phyloP scores from a whole-genome alignment of 768 basidiomycete species.

The Suillus spraguei region DNA sequence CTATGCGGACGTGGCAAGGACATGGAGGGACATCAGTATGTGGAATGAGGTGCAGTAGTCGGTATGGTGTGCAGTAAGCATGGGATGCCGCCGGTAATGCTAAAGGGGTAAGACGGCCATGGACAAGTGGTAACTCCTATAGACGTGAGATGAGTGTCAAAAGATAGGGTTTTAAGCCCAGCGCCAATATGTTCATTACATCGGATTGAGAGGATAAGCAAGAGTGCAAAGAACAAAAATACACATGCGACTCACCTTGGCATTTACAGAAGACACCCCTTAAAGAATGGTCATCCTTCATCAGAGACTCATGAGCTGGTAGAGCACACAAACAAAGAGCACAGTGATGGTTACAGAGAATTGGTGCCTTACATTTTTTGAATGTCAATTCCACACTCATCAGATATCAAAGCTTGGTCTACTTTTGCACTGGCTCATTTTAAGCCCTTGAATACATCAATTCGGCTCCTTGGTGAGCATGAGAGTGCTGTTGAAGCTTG shows the following conservation, averaged over 20 bases:
- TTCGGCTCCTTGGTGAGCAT: constrained; percentile 4
- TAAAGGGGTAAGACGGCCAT: too few species aligned
- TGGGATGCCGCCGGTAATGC: too few species aligned
- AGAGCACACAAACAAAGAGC: constrained; percentile 11
- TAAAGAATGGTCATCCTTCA: constrained; percentile 8
- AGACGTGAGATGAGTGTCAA: too few species aligned
- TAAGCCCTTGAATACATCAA: neutral
- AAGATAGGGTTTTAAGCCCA: too few species aligned
- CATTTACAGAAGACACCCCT: neutral
- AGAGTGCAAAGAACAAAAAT: constrained; percentile 4
- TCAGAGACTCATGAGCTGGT: constrained; percentile 17
- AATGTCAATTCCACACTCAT: constrained; percentile 14
- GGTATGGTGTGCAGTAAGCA: too few species aligned
- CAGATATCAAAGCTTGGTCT: neutral
- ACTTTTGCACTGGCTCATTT: constrained; percentile 5
- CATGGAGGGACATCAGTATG: too few species aligned
- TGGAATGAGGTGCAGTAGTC: too few species aligned
- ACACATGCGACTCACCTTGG: neutral
- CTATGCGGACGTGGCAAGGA: too few species aligned
- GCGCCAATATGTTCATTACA: too few species aligned
- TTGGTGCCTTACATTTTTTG: constrained; percentile 21
- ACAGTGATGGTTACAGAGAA: neutral
- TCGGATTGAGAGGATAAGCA: constrained; percentile 13
- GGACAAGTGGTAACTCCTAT: too few species aligned
- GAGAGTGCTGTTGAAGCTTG: constrained; percentile 18